Conservation (phyloP, 2,329 filamentous ascomycete genomes). For the Zasmidium angulare region DNA sequence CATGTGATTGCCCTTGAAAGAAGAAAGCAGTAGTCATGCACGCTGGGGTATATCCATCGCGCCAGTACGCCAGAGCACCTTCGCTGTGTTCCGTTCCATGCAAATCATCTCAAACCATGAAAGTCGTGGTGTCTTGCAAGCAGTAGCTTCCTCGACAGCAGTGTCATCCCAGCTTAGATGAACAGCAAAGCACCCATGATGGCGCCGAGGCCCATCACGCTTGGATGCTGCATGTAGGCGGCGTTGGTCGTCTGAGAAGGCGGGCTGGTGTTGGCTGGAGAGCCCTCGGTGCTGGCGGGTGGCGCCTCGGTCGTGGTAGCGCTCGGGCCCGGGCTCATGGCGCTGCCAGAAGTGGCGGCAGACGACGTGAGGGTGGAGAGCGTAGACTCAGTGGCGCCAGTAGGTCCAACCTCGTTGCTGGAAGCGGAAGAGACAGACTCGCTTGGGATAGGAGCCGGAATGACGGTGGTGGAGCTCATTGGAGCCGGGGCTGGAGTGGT, state of each 20-base stretch:
- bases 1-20: not conserved
- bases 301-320: constrained; percentile 11
- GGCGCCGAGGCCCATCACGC: constrained; percentile 22
- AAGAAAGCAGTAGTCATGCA: constrained; percentile 18
- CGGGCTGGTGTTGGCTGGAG: not conserved
- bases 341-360: constrained; percentile 10
- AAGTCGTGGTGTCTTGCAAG: constrained; percentile 4
- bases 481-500: constrained; percentile 1
- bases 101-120: constrained; percentile 8
- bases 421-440: constrained; percentile 8
- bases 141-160: not conserved
- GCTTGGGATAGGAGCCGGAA: not conserved
- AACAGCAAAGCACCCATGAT: constrained; percentile 23
- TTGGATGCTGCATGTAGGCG: constrained; percentile 19
- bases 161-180: constrained; percentile 16
- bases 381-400: not conserved
- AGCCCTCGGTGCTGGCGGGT: constrained; percentile 15
- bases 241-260: constrained; percentile 11
- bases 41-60: constrained; percentile 23
- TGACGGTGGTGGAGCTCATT: not conserved
- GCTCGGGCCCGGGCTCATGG: too few species aligned
- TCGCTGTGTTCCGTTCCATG: constrained; percentile 14
- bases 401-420: not conserved
- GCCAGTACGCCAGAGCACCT: constrained; percentile 23
- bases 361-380: constrained; percentile 5